Conservation (phyloP, 78 protist genomes). For the Isochrysis galbana region DNA sequence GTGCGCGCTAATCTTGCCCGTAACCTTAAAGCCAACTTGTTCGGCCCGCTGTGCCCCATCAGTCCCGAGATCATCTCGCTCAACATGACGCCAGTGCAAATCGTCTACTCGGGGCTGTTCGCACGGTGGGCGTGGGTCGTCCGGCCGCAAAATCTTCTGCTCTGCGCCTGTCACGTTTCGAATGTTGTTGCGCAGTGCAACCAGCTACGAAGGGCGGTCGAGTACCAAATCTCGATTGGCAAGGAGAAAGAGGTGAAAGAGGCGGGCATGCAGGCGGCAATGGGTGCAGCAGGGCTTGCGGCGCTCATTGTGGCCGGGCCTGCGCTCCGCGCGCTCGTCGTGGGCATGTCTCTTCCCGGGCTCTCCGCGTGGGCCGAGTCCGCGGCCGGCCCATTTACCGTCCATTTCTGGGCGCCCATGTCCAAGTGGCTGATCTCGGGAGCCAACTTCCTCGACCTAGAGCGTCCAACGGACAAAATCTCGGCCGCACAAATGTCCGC, state of each 20-base stretch:
- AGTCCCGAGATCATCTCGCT: neutral
- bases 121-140: slow-evolving; percentile 28
- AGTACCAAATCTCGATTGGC: neutral
- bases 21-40: no score
- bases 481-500: neutral
- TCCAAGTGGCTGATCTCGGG: slow-evolving; percentile 27
- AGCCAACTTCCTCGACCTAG: slow-evolving; percentile 1
- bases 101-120: slow-evolving; percentile 14
- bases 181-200: slow-evolving; percentile 16
- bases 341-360: neutral
- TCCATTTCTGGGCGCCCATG: slow-evolving; percentile 42
- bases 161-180: neutral
- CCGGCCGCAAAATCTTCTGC: slow-evolving; percentile 9
- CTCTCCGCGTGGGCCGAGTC: no score
- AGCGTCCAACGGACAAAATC: slow-evolving; percentile 31
- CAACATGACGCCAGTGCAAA: neutral
- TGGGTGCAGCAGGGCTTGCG: neutral
- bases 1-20: no score
- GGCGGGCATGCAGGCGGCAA: neutral
- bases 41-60: no score
- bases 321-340: neutral
- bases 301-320: neutral
- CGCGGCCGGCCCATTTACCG: slow-evolving; percentile 35
- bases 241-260: neutral
- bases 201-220: slow-evolving; percentile 22